These are phyloP conservation scores for Colletotrichum aenigma DNA, from an alignment of 2,329 filamentous ascomycete species.

Conservation along the genomic window DNA sequence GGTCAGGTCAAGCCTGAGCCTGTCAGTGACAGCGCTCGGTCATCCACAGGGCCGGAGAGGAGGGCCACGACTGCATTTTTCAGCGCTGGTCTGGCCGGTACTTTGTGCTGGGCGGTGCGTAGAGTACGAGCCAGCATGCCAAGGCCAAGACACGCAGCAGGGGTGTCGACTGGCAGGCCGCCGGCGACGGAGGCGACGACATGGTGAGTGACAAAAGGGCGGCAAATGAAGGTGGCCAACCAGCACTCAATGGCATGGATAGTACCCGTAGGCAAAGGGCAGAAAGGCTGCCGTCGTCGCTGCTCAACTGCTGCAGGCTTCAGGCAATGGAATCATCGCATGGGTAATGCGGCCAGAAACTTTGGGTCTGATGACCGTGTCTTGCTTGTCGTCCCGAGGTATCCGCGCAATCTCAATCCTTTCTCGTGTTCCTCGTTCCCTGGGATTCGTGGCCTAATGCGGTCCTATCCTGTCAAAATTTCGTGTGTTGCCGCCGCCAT, in stretches of 20 bases:
- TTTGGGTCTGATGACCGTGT: slow-evolving; percentile 21
- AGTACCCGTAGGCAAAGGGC: not conserved
- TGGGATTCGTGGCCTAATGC: slow-evolving; percentile 1
- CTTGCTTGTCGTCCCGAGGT: slow-evolving; percentile 16
- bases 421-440: slow-evolving; percentile 9
- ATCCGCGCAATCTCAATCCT: slow-evolving; percentile 18
- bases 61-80: not conserved
- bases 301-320: slow-evolving; percentile 10
- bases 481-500: not conserved
- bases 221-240: slow-evolving; percentile 1
- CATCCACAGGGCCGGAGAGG: not conserved
- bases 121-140: not conserved
- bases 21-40: not conserved
- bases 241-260: slow-evolving; percentile 4
- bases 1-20: not conserved
- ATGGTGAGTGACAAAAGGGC: not conserved
- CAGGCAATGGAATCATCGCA: slow-evolving; percentile 16
- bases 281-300: not conserved
- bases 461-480: slow-evolving; percentile 16
- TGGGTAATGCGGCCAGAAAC: slow-evolving; percentile 19
- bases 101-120: not conserved
- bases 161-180: not conserved
- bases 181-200: not conserved
- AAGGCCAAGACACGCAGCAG: not conserved
- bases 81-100: not conserved